Base-by-base conservation (phyloP, 2,329 filamentous ascomycete species). In the Fusarium sp. region DNA sequence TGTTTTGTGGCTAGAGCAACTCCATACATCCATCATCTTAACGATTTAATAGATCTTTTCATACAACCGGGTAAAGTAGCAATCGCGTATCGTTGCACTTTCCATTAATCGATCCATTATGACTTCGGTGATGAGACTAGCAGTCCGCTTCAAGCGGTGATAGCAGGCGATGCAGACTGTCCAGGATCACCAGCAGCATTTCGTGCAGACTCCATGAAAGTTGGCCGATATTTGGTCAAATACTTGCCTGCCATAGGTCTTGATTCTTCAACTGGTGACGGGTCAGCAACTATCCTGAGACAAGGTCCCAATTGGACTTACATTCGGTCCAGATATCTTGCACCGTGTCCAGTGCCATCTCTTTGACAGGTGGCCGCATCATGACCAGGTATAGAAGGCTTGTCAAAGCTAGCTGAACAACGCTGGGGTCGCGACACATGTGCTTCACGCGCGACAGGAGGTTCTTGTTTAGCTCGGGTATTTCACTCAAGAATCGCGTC, bases 401-500 rank as follows among this genome's bases (percentile, higher is more conserved):
- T 21, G 88, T 91, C 68, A 92, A 80, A 15, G 90, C 89, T 49
- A 92, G 82, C 66, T 86, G 87, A 27, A 91, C 88, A 71, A 91
- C 87, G 51, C 88, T 88, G 10, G 91, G 91, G 78, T 93, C 90
- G 51, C 88, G 86, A 76, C 91, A 93, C 75, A 92, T 85, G 38
- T 84, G 83, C 81, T 90, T 91, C 39, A 98, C 90, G 55, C 93
- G 89, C 51, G 91, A 86, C 5, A 98, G 86, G 69, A 98, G 90
- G 16, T 88, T 86, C 38, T 85, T 81, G 68, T 91, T 94, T 38
- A 99, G 86, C 45, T 93, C 91, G 0, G 96, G 96, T 38, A 99
- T 91, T 81, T 99, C 96, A 55, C 94, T 95, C 48, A 99, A 84
- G 79, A 98, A 97, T 39, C 96, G 90, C 33, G 97, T 95, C 62